Evolutionary conservation across 1,139 yeast species (phyloP).

Genomic region (Kazachstania sp.): DNA sequence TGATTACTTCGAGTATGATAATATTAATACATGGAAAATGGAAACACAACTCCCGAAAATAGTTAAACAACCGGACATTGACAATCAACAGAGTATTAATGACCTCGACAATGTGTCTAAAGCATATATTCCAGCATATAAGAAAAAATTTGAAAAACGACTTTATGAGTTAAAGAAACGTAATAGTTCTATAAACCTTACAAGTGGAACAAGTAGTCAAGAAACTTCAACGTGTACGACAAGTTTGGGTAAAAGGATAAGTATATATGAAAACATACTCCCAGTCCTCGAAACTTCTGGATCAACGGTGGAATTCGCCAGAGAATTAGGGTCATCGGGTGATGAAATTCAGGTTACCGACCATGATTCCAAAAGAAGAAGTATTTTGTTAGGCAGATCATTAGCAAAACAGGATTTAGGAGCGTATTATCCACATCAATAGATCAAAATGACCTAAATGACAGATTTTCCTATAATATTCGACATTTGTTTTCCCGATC

Average conservation of each 20-base stretch:
- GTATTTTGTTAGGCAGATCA: neutral
- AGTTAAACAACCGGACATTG: neutral
- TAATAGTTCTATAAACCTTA: neutral
- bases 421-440: constrained; percentile 28
- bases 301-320: too few relatives aligned
- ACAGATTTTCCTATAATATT: too few relatives aligned
- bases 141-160: constrained; percentile 24
- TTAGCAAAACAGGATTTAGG: constrained; percentile 23
- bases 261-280: constrained; percentile 27
- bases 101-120: constrained; percentile 6
- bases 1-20: constrained; percentile 27
- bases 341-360: too few relatives aligned
- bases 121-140: constrained; percentile 34
- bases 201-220: neutral
- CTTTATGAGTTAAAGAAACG: neutral
- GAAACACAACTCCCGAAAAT: neutral
- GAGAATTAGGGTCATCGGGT: too few relatives aligned
- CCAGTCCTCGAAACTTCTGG: constrained; percentile 15
- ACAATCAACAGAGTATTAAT: neutral
- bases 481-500: too few relatives aligned
- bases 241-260: constrained; percentile 9
- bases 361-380: neutral
- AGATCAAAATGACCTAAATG: too few relatives aligned
- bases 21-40: constrained; percentile 17
- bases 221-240: neutral